phyloP scores from a whole-genome alignment of 2,329 filamentous ascomycete genomes.

The Hymenoscyphus fraxineus region DNA sequence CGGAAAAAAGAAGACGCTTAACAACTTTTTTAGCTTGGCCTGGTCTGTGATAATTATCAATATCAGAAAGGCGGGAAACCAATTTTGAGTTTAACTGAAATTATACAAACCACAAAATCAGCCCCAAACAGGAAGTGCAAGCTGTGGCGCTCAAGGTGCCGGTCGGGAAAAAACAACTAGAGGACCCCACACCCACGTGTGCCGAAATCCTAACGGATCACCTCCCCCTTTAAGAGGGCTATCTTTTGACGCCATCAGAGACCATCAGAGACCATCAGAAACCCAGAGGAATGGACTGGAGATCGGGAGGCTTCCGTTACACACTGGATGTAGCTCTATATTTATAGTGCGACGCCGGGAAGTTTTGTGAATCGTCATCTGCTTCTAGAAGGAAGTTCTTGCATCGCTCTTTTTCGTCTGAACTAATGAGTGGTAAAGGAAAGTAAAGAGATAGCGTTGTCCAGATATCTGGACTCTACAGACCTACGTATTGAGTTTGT shows the following conservation, averaged over 20 bases:
- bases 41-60: not conserved
- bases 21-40: not conserved
- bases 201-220: not conserved
- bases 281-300: not conserved
- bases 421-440: not conserved
- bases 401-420: not conserved
- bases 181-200: slow-evolving; percentile 1
- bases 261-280: not conserved
- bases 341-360: not conserved
- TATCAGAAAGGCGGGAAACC: too few relatives aligned
- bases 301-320: slow-evolving; percentile 2
- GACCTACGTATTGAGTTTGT: not conserved
- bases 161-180: not conserved
- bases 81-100: not conserved
- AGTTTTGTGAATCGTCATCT: slow-evolving; percentile 1
- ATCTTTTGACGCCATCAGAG: slow-evolving; percentile 2
- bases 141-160: not conserved
- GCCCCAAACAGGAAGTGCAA: not conserved
- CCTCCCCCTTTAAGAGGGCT: not conserved
- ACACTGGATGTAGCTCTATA: not conserved
- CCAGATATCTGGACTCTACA: not conserved
- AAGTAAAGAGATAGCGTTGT: not conserved
- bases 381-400: slow-evolving; percentile 4
- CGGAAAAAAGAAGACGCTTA: not conserved
- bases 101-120: not conserved